Evolutionary conservation across 2,329 filamentous ascomycete species (phyloP), one percentile per base, ranked within the genome.

Genomic region (Neodidymelliopsis sp.): DNA sequence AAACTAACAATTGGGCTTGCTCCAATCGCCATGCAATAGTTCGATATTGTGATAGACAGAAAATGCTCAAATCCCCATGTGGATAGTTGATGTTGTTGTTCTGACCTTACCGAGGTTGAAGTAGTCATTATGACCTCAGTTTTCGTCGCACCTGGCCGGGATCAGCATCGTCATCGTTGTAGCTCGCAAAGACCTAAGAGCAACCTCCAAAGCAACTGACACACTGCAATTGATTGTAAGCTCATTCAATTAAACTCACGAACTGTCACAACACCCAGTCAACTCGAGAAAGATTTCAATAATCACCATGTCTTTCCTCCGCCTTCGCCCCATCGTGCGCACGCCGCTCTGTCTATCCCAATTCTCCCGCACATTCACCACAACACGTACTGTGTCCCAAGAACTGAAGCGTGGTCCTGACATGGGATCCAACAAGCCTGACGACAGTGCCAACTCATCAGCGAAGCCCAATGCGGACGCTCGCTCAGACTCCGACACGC

Each of bases 401-500:
- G 54, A 59, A 28, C 19, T 62, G 6, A 64, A 65, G 54, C 57
- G 59, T 24, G 43, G 55, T 4, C 47, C 41, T 1, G 46, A 63
- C 1, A 60, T 60, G 6, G 36, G 50, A 8, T 52, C 58, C 15
- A 65, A 65, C 45, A 49, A 60, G 1, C 60, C 60, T 2, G 60
- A 63, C n/a, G 45, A 53, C 2, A 38, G 48, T 4, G 24, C 47
- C 19, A 58, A 63, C 36, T 61, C 61, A 0, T 64, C 62, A 4
- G 60, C 56, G 11, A 56, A 59, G 13, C 58, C 60, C 39, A 65
- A 61, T 27, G 45, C 53, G 15, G 52, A 60, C 27, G 54, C 60
- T 15, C 59, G 64, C 29, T 54, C 56, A 2, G 59, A 60, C 25
- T 53, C 53, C 2, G 56, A 61, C 27, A 63, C 62, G 4, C 64